Base-by-base conservation (phyloP, 2,329 filamentous ascomycete genomes). In the Drechslerella dactyloides region DNA sequence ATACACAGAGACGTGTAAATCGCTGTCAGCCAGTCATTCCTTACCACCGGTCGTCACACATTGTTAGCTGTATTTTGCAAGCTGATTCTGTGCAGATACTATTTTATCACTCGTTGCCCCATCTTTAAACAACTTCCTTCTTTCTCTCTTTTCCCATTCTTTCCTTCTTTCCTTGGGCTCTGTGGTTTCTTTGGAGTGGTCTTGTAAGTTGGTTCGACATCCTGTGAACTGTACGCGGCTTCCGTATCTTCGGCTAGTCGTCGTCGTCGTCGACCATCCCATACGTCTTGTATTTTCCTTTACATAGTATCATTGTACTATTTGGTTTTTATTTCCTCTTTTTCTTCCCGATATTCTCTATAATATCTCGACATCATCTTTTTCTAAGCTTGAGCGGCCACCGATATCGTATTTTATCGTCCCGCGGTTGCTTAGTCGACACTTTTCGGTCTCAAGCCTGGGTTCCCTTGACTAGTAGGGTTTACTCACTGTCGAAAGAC, bases 51-150 rank as follows among this genome's bases (percentile, higher is more conserved):
- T 54, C 60, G 60, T 51, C 51, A 60, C 60, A 72, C 50, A 72
- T 64, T 50, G 44, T 35, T 59, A 59, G 33, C 55, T 52, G 60
- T 44, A 30, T 6, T 70, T 55, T 72, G 66, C 60, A 72, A 19
- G 55, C 64, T 65, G 68, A 56, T 72, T 54, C 53, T 56, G 40
- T 72, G 66, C 68, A 56, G 60, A 64, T 72, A 65, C 60, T 72
- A 72, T 72, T 72, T 72, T 72, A 72, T 50, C 68, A 72, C 55
- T 72, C 68, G 68, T 72, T 72, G 60, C 51, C 66, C 68, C 68
- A 72, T 72, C 60, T 23, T 72, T 60, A 57, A 56, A 56, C 52
- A 54, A 48, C 50, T 59, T 64, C 48, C 50, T 64, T 64, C 53
- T 62, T 40, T 64, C 51, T 30, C 52, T 55, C 52, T 35, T 27